Evolutionary conservation across 2,329 filamentous ascomycete species (phyloP), one percentile per base, ranked within the genome.

Genomic region (Microascus cirrosus): DNA sequence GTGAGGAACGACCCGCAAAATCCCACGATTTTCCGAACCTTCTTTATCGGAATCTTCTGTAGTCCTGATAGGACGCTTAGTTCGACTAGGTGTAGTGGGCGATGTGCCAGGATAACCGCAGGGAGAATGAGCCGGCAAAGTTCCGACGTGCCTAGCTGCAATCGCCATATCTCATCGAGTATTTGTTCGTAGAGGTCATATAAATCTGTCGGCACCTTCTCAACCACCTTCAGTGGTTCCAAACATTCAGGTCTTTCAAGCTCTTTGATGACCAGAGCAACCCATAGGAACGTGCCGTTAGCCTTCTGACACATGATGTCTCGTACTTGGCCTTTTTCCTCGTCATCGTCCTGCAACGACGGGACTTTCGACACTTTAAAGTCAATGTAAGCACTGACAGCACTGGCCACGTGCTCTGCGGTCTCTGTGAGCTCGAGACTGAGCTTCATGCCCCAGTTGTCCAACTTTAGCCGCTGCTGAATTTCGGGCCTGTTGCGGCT

Each of bases 401-500:
- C 71, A 0, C 55, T 22, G 1, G 67, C 66, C 8, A 75, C 62
- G 1, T 63, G 65, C 0, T 66, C 58, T 20, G 62, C 48, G 58
- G 74, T 76, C 2, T 73, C 61, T n/a, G 10, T 48, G 2, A 56
- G 24, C 13, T 62, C 59, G 3, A 77, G 60, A 1, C 55, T 39
- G 20, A 58, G 36, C 13, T 24, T 53, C 54, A 11, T 18, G 3
- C 20, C 15, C 18, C 28, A 11, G 5, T 6, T 28, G 2, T 4
- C 25, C 2, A 56, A 18, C 13, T 35, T n/a, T n/a, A n/a, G n/a
- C n/a, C n/a, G n/a, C 32, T 68, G 60, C 55, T 74, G 65, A 50
- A 79, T 75, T 0, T 64, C 61, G 0, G 58, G 62, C 64, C 60
- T 65, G 28, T 77, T 76, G 2, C 76, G 75, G 56, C 76, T 78